Conservation (phyloP, 2,329 filamentous ascomycete genomes). For the Claviceps quebecensis region DNA sequence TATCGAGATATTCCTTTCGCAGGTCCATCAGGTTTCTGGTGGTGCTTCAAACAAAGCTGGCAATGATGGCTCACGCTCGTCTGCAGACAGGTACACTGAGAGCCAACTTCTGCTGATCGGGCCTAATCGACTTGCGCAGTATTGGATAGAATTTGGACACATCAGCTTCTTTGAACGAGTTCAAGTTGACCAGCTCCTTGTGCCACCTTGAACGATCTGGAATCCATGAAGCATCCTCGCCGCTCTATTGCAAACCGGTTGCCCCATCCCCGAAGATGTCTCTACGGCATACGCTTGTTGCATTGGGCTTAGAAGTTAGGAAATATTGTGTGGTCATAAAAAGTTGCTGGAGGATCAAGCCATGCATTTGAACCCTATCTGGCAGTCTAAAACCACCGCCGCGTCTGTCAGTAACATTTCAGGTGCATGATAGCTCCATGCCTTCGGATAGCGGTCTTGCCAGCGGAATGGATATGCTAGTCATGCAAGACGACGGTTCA, state of each 20-base stretch:
- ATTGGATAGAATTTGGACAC: conserved; percentile 55
- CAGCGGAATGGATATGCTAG: not conserved
- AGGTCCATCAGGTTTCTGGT: too few relatives aligned
- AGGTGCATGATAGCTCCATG: too few relatives aligned
- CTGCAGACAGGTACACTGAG: conserved; percentile 56
- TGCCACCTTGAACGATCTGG: conserved; percentile 9
- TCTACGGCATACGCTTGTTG: too few relatives aligned
- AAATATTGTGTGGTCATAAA: too few relatives aligned
- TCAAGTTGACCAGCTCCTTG: conserved; percentile 38
- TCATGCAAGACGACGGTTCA: not conserved
- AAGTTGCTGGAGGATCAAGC: too few relatives aligned
- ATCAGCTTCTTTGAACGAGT: conserved; percentile 49
- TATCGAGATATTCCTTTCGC: not conserved
- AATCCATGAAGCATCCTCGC: not conserved
- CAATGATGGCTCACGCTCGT: not conserved
- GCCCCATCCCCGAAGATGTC: too few relatives aligned
- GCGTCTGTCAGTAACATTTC: too few relatives aligned
- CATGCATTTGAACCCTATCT: too few relatives aligned
- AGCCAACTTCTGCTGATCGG: conserved; percentile 69
- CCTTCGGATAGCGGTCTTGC: too few relatives aligned
- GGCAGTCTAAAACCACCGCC: too few relatives aligned
- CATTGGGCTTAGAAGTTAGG: too few relatives aligned
- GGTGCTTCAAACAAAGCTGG: not conserved
- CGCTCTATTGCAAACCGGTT: too few relatives aligned
- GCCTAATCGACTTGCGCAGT: conserved; percentile 63